Evolutionary conservation across 495 filamentous ascomycete genomes (phyloP), one percentile per base, ranked within the genome.

Genomic region (Aspergillus egyptiacus): DNA sequence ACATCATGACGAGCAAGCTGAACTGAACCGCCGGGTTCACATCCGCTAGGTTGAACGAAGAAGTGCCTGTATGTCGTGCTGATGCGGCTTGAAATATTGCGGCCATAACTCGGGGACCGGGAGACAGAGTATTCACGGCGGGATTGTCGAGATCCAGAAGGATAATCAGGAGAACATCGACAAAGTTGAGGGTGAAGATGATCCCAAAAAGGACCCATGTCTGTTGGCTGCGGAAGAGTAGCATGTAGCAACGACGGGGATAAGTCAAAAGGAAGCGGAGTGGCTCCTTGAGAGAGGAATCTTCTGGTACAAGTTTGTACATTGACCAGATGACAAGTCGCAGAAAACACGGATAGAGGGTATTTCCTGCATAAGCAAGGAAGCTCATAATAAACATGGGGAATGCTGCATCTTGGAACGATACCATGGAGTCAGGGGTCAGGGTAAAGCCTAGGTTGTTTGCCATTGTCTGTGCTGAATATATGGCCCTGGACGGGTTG

Each of bases 351-450:
- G 88, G 88, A 51, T 89, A 93, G 8, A 83, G 83, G 0, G 87
- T 93, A 54, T 94, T 91, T 24, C 88, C 88, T 37, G 85, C 79
- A 48, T 89, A 77, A 50, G 89, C 84, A n/a, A 94, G 74, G 50
- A 87, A 85, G 14, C 71, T 80, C 61, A 86, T 80, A 32, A 89
- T 46, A 3, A 91, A 48, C 40, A 94, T 63, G 2, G 84, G 80
- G 46, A 82, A 82, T 0, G 75, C 69, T 5, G 85, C 82, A 14
- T 70, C 80, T 56, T 83, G 78, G 60, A 94, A 91, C 0, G 82
- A 83, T 42, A 82, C 75, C 85, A 94, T 90, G 32, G 84, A 89
- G 64, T 93, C 85, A 1, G 87, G 86, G 0, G 86, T 93, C 31
- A 93, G 71, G 1, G 87, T 89, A 42, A 78, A 86, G 20, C 83